phyloP scores from a whole-genome alignment of 2,329 filamentous ascomycete species.

The Gyromitra esculenta region DNA sequence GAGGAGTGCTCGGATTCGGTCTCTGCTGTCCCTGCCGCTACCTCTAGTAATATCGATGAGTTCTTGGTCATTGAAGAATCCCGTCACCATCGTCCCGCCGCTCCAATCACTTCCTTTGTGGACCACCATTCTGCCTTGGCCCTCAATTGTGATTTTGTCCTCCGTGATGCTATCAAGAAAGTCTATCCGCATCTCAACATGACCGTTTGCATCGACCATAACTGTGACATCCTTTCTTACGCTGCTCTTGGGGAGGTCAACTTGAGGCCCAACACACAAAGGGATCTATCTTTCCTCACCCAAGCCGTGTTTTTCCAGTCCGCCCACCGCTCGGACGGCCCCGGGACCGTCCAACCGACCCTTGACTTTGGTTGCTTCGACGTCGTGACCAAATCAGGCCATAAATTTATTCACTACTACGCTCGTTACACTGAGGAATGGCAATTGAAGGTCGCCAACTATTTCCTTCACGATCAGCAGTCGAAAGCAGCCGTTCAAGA shows the following conservation, averaged over 20 bases:
- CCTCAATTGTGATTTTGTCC: slow-evolving; percentile 63
- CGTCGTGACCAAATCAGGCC: slow-evolving; percentile 22
- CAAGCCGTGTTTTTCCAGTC: slow-evolving; percentile 23
- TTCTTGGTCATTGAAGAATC: slow-evolving; percentile 31
- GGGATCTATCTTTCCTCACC: slow-evolving; percentile 29
- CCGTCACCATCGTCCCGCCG: background rate
- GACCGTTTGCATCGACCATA: slow-evolving; percentile 60
- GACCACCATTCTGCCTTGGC: slow-evolving; percentile 62
- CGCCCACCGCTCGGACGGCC: slow-evolving; percentile 33
- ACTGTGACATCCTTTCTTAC: slow-evolving; percentile 62
- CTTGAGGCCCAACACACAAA: slow-evolving; percentile 55
- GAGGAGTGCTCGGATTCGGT: no score
- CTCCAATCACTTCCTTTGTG: slow-evolving; percentile 59
- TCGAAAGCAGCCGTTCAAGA: slow-evolving; percentile 60
- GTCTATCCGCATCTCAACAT: slow-evolving; percentile 64
- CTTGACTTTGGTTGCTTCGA: slow-evolving; percentile 48
- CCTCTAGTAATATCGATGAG: slow-evolving; percentile 10
- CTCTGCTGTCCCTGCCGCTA: background rate
- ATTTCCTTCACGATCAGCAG: slow-evolving; percentile 39
- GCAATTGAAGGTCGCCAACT: slow-evolving; percentile 17
- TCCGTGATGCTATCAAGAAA: slow-evolving; percentile 61
- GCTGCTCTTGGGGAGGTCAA: slow-evolving; percentile 62
- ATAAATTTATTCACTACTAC: slow-evolving; percentile 43
- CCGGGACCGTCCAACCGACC: slow-evolving; percentile 25
- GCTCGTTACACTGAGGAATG: slow-evolving; percentile 24